Conservation (phyloP, 371 early-diverging fungal genomes). For the Nematocida minor region DNA sequence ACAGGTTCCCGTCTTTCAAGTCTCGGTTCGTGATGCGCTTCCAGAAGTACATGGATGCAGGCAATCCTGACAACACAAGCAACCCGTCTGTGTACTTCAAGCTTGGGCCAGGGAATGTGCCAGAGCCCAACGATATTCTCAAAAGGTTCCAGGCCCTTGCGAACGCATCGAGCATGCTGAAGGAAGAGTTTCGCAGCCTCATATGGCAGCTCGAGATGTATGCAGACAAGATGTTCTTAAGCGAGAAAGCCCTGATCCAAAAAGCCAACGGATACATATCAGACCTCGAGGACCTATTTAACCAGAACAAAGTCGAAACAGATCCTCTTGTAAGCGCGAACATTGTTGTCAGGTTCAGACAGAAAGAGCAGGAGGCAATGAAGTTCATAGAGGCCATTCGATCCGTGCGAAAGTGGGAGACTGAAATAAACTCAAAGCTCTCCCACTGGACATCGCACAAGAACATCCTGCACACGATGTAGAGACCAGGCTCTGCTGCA, state of each 20-base stretch:
- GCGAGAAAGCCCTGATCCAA: neutral
- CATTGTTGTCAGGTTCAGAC: neutral
- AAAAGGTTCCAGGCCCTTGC: neutral
- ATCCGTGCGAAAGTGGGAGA: neutral
- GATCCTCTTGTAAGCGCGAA: neutral
- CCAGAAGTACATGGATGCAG: constrained; percentile 1
- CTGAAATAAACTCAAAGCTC: neutral
- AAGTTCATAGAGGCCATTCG: neutral
- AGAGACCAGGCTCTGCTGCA: too few species aligned
- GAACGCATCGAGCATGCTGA: neutral
- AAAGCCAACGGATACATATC: neutral
- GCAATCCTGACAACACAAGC: neutral
- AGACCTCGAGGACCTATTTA: neutral
- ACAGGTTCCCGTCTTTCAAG: neutral
- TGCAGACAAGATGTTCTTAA: neutral
- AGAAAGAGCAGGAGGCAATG: neutral
- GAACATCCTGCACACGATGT: neutral
- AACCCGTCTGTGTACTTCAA: neutral
- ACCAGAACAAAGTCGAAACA: neutral
- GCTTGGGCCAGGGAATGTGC: neutral
- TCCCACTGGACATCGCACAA: neutral
- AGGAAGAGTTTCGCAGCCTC: neutral
- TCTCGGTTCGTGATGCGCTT: neutral
- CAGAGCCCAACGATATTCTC: constrained; percentile 1
- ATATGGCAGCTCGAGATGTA: neutral